Evolutionary conservation across 441 rosid genomes (phyloP).

Genomic region (Pelargonium citronellum): DNA sequence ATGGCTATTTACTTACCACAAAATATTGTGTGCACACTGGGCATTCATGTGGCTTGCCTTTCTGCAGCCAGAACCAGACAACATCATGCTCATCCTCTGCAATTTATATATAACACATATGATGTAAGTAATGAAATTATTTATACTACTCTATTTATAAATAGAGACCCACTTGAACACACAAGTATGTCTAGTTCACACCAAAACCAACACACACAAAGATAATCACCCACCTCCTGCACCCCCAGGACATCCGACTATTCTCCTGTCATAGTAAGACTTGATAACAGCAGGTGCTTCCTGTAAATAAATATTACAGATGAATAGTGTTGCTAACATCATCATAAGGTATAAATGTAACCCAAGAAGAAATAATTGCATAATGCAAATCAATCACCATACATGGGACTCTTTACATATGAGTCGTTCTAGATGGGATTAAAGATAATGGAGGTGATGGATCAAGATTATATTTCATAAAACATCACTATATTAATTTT

Average conservation of each 20-base stretch:
- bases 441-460: no score
- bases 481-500: no score
- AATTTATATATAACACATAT: neutral
- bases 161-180: no score
- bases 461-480: no score
- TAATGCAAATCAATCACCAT: no score
- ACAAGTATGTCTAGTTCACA: neutral
- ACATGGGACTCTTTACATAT: no score
- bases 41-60: slow-evolving; percentile 79
- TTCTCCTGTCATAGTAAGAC: slow-evolving; percentile 44
- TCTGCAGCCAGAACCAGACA: slow-evolving; percentile 98
- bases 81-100: slow-evolving; percentile 96
- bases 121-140: no score
- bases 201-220: neutral
- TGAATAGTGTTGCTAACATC: neutral
- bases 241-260: slow-evolving; percentile 52
- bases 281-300: slow-evolving; percentile 44
- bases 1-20: slow-evolving; percentile 46
- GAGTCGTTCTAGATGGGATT: no score
- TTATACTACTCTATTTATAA: no score
- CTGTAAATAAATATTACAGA: slow-evolving; percentile 19
- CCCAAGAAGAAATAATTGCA: neutral
- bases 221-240: slow-evolving; percentile 34
- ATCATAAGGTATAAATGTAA: neutral
- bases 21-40: slow-evolving; percentile 89